Conservation (phyloP, 2,329 filamentous ascomycete genomes). For the Colletotrichum gigasporum region DNA sequence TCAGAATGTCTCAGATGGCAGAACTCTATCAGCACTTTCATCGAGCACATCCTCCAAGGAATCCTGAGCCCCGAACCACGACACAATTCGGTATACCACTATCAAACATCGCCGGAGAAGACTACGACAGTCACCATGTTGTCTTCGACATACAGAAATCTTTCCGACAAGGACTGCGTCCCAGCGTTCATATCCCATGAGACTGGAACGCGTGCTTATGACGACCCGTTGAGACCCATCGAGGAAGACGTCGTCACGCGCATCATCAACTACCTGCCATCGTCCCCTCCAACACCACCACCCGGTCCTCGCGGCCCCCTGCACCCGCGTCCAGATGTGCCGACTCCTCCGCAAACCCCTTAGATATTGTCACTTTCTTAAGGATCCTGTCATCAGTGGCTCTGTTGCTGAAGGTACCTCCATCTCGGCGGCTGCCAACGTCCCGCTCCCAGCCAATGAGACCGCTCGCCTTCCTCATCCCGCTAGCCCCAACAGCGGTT, state of each 20-base stretch:
- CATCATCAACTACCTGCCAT: background rate
- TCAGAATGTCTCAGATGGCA: slow-evolving; percentile 13
- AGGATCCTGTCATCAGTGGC: no score
- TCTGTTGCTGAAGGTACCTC: no score
- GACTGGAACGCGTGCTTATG: background rate
- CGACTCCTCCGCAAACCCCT: background rate
- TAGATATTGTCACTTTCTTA: no score
- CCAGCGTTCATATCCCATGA: background rate
- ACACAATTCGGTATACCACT: no score
- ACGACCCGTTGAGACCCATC: background rate
- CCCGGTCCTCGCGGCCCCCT: background rate
- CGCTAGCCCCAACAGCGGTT: no score
- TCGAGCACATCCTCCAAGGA: no score
- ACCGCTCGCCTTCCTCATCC: no score
- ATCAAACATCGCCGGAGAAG: background rate
- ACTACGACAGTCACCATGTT: background rate
- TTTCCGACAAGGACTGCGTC: background rate
- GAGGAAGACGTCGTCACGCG: background rate
- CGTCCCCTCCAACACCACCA: slow-evolving; percentile 10
- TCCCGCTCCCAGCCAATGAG: no score
- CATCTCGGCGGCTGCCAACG: no score
- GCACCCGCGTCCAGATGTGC: background rate
- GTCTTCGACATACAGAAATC: background rate
- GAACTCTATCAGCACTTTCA: background rate
- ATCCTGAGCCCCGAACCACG: background rate